Base-by-base conservation (phyloP, 768 basidiomycete species). In the Calocybe gangraenosa region DNA sequence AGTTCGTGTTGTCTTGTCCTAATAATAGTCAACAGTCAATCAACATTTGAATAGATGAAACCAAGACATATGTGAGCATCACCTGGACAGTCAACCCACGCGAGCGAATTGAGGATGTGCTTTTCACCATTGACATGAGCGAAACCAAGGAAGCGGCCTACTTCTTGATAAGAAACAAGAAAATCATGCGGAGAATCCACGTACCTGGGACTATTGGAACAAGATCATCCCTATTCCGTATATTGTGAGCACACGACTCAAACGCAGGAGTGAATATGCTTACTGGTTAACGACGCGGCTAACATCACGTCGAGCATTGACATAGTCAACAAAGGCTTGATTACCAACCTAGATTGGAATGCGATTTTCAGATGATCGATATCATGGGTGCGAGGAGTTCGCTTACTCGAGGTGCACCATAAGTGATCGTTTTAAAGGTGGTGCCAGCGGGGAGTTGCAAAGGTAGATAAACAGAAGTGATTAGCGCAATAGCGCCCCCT, bases 11-110 rank as follows among this genome's bases (percentile, higher is more conserved):
- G 22, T 53, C 52, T 53, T 53, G 49, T 3, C 52, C 52, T 79
- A 40, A 35, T 35, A 5, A 28, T 11, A 5, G 11, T 11, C 5
- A 28, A 6, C 25, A 28, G 25, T 28, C 25, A 28, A 28, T 28
- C 25, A 11, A 28, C 11, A 6, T 28, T 28, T 28, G 25, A n/a
- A n/a, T n/a, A n/a, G n/a, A n/a, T n/a, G n/a, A n/a, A n/a, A n/a
- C n/a, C n/a, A n/a, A n/a, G n/a, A n/a, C n/a, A n/a, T n/a, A n/a
- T n/a, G n/a, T n/a, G 25, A 11, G 25, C 25, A 15, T 6, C 40
- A 72, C 79, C 78, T 4, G 80, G 71, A 50, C 84, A 86, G 6
- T 62, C 46, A 17, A 69, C 59, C 82, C 83, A 87, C 14, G 62
- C 58, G 0, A 65, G 68, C 2, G 54, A 49, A 19, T 64, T 59